Base-by-base conservation (phyloP, 2,329 filamentous ascomycete species). In the Arthrinium phaeospermum region DNA sequence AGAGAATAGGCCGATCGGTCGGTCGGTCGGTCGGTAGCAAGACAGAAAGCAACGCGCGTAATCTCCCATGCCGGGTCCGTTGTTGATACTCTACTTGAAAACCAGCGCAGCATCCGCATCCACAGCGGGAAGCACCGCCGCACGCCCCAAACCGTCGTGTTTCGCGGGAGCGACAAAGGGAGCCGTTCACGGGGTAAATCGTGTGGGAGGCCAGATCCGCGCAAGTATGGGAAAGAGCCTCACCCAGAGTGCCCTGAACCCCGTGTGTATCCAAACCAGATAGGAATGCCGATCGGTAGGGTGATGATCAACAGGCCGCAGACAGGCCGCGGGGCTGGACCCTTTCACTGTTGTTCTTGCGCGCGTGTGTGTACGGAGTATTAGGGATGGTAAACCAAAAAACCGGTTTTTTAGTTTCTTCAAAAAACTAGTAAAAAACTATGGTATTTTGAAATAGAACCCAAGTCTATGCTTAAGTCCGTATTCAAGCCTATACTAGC, bases 61-160 rank as follows among this genome's bases (percentile, higher is more conserved):
- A 41, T 10, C 8, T 64, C 22, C 57, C 57, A 37, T 6, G 34
- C 13, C 57, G 19, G n/a, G 34, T 41, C 30, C 57, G 57, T 41
- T 41, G 37, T 41, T 41, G 7, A 41, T 41, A 41, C 37, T 41
- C 22, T n/a, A 34, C 22, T 19, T 16, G 51, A 19, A 16, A 57
- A 10, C 19, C 51, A 22, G 27, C 10, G 27, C 27, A 30, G 24
- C 13, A 47, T 10, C 46, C 46, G 49, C 49, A 57, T 22, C 57
- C 57, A 41, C 57, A 41, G 57, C 57, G 57, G 57, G 57, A 64
- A 64, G 57, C 34, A 64, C 57, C 57, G 57, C 34, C 34, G 19
- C 10, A 24, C 57, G 34, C 22, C 57, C 34, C 34, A 64, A 64
- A 30, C 34, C 22, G 4, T 13, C 34, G 34, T n/a, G 22, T 41